A percentile compares a stretch with the other conserved stretches of the same genome.
phyloP scores from a whole-genome alignment of 129 eudicot species.

The Deinandra increscens region DNA sequence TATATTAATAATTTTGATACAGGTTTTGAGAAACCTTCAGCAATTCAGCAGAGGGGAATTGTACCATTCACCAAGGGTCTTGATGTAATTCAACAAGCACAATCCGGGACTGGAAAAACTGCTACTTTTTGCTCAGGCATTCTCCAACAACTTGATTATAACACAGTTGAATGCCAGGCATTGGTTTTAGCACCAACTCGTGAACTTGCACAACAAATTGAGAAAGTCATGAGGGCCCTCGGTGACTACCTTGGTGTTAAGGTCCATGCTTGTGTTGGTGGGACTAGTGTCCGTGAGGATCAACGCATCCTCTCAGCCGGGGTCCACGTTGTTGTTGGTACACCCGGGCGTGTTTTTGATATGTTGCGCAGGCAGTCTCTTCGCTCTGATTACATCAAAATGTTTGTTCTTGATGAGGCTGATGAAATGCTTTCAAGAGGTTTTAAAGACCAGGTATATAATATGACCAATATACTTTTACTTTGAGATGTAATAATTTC shows the following conservation, averaged over 20 bases:
- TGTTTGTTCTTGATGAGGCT: conserved; percentile 82
- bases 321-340: conserved; percentile 70
- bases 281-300: conserved; percentile 84
- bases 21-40: conserved; percentile 93
- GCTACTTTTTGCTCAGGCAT: conserved; percentile 83
- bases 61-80: conserved; percentile 88
- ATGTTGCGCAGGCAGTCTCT: conserved; percentile 69
- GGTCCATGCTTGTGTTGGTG: conserved; percentile 87
- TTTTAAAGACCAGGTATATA: conserved; percentile 68
- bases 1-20: neutral
- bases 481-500: neutral
- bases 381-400: conserved; percentile 57
- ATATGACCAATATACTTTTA: neutral
- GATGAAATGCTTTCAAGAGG: conserved; percentile 83
- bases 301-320: conserved; percentile 62
- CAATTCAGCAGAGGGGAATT: conserved; percentile 84
- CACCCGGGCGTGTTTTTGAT: conserved; percentile 83
- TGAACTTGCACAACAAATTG: conserved; percentile 75
- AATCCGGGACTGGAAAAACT: conserved; percentile 84
- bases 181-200: conserved; percentile 79
- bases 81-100: conserved; percentile 85
- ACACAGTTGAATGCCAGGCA: conserved; percentile 66
- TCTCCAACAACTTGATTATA: conserved; percentile 71
- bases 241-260: conserved; percentile 74
- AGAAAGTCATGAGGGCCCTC: conserved; percentile 73